These are phyloP conservation scores for Daldinia eschscholtzii DNA, from an alignment of 2,329 filamentous ascomycete species.

Conservation along the genomic window DNA sequence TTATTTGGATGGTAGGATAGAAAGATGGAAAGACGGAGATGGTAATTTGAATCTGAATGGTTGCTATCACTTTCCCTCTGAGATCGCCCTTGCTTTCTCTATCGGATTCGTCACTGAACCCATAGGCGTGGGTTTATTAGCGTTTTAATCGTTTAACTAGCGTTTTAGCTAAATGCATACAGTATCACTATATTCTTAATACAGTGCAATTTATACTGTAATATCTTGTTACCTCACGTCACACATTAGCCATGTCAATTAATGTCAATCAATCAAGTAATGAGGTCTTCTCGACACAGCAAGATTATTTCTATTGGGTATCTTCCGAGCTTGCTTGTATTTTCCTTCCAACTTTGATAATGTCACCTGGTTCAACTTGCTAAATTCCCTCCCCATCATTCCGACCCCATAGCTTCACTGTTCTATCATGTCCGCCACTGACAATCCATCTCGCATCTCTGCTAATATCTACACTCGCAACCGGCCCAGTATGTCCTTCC, in stretches of 20 bases:
- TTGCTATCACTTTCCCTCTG: slow-evolving; percentile 36
- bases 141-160: too few species aligned
- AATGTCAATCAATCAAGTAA: neutral
- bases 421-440: slow-evolving; percentile 92
- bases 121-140: slow-evolving; percentile 39
- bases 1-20: slow-evolving; percentile 8
- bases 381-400: slow-evolving; percentile 75
- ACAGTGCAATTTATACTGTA: neutral
- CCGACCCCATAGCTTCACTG: slow-evolving; percentile 94
- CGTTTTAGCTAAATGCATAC: neutral
- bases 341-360: slow-evolving; percentile 6
- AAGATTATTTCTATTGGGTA: slow-evolving; percentile 44
- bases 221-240: neutral
- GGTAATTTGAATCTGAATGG: slow-evolving; percentile 17
- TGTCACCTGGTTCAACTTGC: slow-evolving; percentile 19
- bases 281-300: neutral
- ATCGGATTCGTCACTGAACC: slow-evolving; percentile 37
- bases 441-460: slow-evolving; percentile 91
- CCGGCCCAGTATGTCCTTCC: slow-evolving; percentile 90
- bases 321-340: slow-evolving; percentile 34
- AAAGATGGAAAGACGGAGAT: slow-evolving; percentile 18
- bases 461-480: slow-evolving; percentile 90
- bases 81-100: slow-evolving; percentile 41
- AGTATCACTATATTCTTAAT: neutral
- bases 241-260: neutral